Evolutionary conservation across 768 basidiomycete species (phyloP).

Genomic region (Mycena vitilis): DNA sequence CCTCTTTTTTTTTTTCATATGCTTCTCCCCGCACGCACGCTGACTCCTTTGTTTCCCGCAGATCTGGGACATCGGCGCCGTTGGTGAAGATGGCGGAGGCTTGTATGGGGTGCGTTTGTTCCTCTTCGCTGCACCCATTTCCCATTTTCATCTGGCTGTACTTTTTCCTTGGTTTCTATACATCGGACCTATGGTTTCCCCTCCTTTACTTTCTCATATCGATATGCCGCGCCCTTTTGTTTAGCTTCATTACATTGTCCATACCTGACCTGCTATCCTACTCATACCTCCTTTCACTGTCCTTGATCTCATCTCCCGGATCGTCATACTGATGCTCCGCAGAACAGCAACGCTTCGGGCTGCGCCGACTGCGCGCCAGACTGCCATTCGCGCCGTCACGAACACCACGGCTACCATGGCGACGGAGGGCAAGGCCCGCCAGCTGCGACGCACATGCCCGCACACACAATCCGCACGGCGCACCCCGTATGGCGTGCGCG

Average conservation of each 20-base stretch:
- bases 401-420: neutral
- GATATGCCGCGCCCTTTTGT: neutral
- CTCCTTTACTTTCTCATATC: too few relatives aligned
- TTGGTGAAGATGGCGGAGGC: neutral
- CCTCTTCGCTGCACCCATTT: neutral
- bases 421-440: constrained; percentile 1
- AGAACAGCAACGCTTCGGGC: constrained; percentile 7
- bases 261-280: neutral
- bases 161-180: too few relatives aligned
- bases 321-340: neutral
- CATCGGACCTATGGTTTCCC: too few relatives aligned
- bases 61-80: constrained; percentile 27
- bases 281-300: neutral
- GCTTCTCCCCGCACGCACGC: neutral
- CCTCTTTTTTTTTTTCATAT: neutral
- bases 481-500: constrained; percentile 97
- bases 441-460: constrained; percentile 48
- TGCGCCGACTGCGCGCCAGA: constrained; percentile 22
- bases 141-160: neutral
- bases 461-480: constrained; percentile 70
- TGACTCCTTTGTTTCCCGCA: neutral
- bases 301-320: neutral
- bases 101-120: constrained; percentile 10
- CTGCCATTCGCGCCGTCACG: neutral
- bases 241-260: too few relatives aligned